phyloP scores from a whole-genome alignment of 2,329 filamentous ascomycete genomes.

The Chalaropsis ovoidea region DNA sequence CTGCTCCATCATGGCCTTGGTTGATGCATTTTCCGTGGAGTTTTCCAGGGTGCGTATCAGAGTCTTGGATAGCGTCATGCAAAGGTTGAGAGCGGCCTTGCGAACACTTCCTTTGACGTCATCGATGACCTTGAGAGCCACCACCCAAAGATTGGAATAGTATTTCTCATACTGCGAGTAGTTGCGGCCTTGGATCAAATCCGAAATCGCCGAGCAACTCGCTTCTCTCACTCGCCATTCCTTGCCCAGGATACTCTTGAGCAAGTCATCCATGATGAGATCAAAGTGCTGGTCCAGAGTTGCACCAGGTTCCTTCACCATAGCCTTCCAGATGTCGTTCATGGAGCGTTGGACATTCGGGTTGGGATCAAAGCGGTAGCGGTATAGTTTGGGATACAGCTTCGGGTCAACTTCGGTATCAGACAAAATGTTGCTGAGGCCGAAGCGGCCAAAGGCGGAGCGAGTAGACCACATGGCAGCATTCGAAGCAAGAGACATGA shows the following conservation, averaged over 20 bases:
- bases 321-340: conserved; percentile 93
- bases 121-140: conserved; percentile 82
- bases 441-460: conserved; percentile 89
- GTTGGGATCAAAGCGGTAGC: conserved; percentile 93
- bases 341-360: conserved; percentile 86
- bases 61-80: conserved; percentile 72
- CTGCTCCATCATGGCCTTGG: conserved; percentile 69
- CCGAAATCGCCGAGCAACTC: conserved; percentile 78
- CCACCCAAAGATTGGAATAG: conserved; percentile 73
- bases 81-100: conserved; percentile 67
- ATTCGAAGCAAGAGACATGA: conserved; percentile 94
- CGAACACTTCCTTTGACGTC: conserved; percentile 92
- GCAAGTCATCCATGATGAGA: conserved; percentile 74
- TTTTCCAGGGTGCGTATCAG: conserved; percentile 78
- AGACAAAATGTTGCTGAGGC: conserved; percentile 81
- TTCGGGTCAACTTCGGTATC: conserved; percentile 84
- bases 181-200: conserved; percentile 72
- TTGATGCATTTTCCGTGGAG: conserved; percentile 58
- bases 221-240: conserved; percentile 93
- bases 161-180: conserved; percentile 72
- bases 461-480: conserved; percentile 96
- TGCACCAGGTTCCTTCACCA: conserved; percentile 77
- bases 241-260: conserved; percentile 75
- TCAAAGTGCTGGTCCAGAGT: conserved; percentile 77
- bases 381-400: conserved; percentile 86